phyloP scores from a whole-genome alignment of 176 grass and related monocot species.

The Aegilops umbellulata region DNA sequence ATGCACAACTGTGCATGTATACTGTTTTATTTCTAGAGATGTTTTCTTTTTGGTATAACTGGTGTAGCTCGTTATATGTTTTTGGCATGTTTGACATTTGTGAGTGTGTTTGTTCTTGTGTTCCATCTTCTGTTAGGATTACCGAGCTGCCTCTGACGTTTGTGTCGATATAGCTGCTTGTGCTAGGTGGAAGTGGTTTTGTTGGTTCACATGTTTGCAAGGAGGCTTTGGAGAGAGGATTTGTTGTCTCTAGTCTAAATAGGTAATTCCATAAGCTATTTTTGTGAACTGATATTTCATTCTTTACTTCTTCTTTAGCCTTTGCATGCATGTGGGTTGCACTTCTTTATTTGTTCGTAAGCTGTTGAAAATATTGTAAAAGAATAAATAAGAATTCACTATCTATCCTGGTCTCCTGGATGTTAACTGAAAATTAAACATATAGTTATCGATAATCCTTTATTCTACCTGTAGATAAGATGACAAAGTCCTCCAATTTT shows the following conservation, averaged over 20 bases:
- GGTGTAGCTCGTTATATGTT: background rate
- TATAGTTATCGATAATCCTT: background rate
- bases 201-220: constrained; percentile 94
- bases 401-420: background rate
- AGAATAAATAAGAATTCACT: background rate
- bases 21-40: background rate
- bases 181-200: constrained; percentile 92
- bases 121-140: constrained; percentile 23
- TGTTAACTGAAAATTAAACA: constrained; percentile 9
- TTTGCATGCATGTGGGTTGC: background rate
- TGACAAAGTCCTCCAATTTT: background rate
- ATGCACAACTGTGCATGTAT: background rate
- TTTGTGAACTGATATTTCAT: constrained; percentile 8
- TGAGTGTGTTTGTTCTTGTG: background rate
- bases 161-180: constrained; percentile 57
- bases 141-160: constrained; percentile 22
- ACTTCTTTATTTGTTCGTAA: constrained; percentile 7
- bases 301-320: background rate
- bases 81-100: background rate
- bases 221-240: constrained; percentile 74
- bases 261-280: constrained; percentile 43
- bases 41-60: background rate
- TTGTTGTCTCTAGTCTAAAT: constrained; percentile 87
- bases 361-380: constrained; percentile 2
- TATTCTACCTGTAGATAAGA: background rate